Base-by-base conservation (phyloP, 1,284 basidiomycete genomes). In the Cryptococcus hybrid region DNA sequence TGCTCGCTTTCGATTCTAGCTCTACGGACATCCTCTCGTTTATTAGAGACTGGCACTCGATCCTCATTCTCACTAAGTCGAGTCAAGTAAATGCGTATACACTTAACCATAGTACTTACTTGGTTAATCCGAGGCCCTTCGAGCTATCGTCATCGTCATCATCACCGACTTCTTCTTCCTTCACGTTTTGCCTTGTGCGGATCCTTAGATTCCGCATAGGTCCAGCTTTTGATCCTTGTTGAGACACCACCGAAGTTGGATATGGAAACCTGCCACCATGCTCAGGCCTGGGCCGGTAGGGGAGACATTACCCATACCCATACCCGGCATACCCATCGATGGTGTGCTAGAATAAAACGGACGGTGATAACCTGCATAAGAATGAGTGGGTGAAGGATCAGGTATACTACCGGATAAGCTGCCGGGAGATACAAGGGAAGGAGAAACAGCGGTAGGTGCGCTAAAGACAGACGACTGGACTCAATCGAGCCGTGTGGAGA, bases 1-100 rank as follows among this genome's bases (percentile, higher is more conserved):
- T 75, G 71, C 61, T 75, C 73, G 52, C 64, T 66, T 49, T 70
- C 62, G 45, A 75, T 73, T 13, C 73, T 62, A 2, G 64, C 62
- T 45, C 59, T 60, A 12, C 69, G 64, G 9, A 68, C 55, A n/a
- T 66, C 69, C 37, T 70, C 67, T 34, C 51, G 52, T 12, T 61
- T 57, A 37, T 36, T 39, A 1, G 61, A 56, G 30, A 65, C 51
- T 4, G 50, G 56, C 18, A 65, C 57, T 18, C 57, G 46, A 8
- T 62, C 60, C 9, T 63, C 24, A 24, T 24, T 24, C 24, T 24
- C 59, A 1, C 36, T 37, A 45, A 40, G 47, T 18, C 60, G 58
- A 52, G 6, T 45, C 36, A 24, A 8, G 24, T 43, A 45, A 50
- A 39, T n/a, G 12, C 49, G 47, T 18, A 4, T 15, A 37, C 13